Evolutionary conservation across 2,329 filamentous ascomycete species (phyloP).

Genomic region (Keithomyces neogunnii): DNA sequence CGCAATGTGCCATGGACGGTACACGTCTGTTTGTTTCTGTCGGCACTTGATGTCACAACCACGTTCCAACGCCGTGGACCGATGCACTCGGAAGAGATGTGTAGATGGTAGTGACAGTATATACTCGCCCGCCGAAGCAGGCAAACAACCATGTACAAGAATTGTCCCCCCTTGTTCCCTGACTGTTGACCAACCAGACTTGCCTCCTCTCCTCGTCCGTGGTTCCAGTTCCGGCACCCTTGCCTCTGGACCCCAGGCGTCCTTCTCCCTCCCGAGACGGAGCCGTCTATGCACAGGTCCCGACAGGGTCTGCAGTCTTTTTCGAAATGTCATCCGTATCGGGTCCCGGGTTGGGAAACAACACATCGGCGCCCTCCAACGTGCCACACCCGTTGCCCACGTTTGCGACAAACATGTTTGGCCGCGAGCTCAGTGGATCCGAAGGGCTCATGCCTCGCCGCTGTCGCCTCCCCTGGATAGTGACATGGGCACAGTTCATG

Average conservation of each 20-base stretch:
- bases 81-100: background rate
- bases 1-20: too few relatives aligned
- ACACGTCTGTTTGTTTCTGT: too few relatives aligned
- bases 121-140: background rate
- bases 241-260: too few relatives aligned
- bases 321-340: slow-evolving; percentile 34
- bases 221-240: too few relatives aligned
- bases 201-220: too few relatives aligned
- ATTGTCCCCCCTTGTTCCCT: background rate
- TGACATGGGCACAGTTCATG: slow-evolving; percentile 73
- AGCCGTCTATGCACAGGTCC: slow-evolving; percentile 17
- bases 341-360: slow-evolving; percentile 58
- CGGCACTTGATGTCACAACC: too few relatives aligned
- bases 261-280: too few relatives aligned
- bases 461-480: slow-evolving; percentile 36
- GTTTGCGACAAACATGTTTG: slow-evolving; percentile 65
- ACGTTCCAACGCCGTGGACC: too few relatives aligned
- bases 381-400: slow-evolving; percentile 52
- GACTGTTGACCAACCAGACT: background rate
- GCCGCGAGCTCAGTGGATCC: slow-evolving; percentile 43
- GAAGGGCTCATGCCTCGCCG: slow-evolving; percentile 21
- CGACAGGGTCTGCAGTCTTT: slow-evolving; percentile 26
- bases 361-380: slow-evolving; percentile 45
- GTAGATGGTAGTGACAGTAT: background rate
- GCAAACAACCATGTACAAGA: background rate